Evolutionary conservation across 805 yeast species (phyloP), one percentile per base, ranked within the genome.

Genomic region (Metschnikowia lochheadii): DNA sequence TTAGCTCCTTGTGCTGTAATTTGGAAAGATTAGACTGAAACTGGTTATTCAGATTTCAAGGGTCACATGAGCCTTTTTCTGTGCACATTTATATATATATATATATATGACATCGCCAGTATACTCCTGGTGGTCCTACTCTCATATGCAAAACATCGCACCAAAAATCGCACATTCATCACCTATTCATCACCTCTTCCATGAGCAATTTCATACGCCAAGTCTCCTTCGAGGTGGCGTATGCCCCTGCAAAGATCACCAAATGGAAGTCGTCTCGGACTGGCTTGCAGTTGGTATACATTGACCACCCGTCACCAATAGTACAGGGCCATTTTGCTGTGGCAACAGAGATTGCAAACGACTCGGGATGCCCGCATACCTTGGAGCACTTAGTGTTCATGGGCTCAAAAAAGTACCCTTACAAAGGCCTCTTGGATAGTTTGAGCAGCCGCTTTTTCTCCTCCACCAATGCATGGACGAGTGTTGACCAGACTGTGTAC

Each of bases 401-500:
- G 96, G 99, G 99, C 1, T 88, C 96, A 2, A 75, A 84, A 56
- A 82, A 84, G 51, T 88, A 83, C 60, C 98, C 98, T 0, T 92
- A 85, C 67, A 92, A 92, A 67, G 98, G 99, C 7, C 73, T 91
- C 44, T 72, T 94, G 44, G 99, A 94, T 63, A 84, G 84, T 10
- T 76, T 91, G 46, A 96, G 97, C 5, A 89, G 89, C 62, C 70
- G 87, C 50, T 84, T 89, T 54, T 87, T 85, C 67, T 86, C 96
- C 1, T 77, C 82, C 5, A 94, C 98, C 0, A 94, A 94, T 63
- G 99, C 99, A 0, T 91, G 97, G 97, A 94, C 99, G 0, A 89
- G 86, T 0, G 89, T 94, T 4, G 98, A 94, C 68, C 96, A 89
- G 63, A 94, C 99, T 0, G 97, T 90, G 1, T 94, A 94, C 60